These are phyloP conservation scores for Paecilomyces formosus DNA, from an alignment of 2,329 filamentous ascomycete species.

Conservation along the genomic window DNA sequence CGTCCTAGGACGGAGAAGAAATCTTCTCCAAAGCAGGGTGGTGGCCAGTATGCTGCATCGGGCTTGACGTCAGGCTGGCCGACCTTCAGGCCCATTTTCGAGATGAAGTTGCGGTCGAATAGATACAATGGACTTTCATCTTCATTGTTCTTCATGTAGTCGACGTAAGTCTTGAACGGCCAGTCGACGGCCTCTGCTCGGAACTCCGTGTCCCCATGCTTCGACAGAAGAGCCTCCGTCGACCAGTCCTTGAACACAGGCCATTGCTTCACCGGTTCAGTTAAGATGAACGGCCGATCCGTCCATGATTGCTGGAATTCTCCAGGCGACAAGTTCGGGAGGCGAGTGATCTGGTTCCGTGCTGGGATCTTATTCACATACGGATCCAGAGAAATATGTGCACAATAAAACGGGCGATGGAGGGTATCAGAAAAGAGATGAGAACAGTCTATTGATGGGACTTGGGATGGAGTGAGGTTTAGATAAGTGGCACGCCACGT, in stretches of 20 bases:
- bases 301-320: slow-evolving; percentile 74
- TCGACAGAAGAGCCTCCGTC: slow-evolving; percentile 55
- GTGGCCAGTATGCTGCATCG: slow-evolving; percentile 64
- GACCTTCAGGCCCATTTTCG: slow-evolving; percentile 72
- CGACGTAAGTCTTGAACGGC: slow-evolving; percentile 70
- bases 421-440: slow-evolving; percentile 84
- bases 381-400: slow-evolving; percentile 60
- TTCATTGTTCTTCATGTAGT: slow-evolving; percentile 70
- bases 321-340: slow-evolving; percentile 60
- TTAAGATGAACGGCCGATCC: slow-evolving; percentile 77
- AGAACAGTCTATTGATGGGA: slow-evolving; percentile 60
- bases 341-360: slow-evolving; percentile 63
- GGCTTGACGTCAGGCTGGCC: slow-evolving; percentile 36
- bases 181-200: slow-evolving; percentile 92
- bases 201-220: slow-evolving; percentile 63
- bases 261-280: slow-evolving; percentile 73
- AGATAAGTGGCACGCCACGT: slow-evolving; percentile 79
- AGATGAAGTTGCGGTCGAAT: slow-evolving; percentile 78
- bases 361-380: slow-evolving; percentile 66
- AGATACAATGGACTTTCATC: slow-evolving; percentile 91
- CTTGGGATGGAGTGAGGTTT: slow-evolving; percentile 45
- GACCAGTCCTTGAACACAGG: slow-evolving; percentile 70
- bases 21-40: slow-evolving; percentile 78
- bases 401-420: slow-evolving; percentile 84
- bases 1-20: slow-evolving; percentile 70